A percentile compares a stretch with the other conserved stretches of the same genome.
Conservation (phyloP, 1,284 basidiomycete genomes). For the Porogramme epimiltina region DNA sequence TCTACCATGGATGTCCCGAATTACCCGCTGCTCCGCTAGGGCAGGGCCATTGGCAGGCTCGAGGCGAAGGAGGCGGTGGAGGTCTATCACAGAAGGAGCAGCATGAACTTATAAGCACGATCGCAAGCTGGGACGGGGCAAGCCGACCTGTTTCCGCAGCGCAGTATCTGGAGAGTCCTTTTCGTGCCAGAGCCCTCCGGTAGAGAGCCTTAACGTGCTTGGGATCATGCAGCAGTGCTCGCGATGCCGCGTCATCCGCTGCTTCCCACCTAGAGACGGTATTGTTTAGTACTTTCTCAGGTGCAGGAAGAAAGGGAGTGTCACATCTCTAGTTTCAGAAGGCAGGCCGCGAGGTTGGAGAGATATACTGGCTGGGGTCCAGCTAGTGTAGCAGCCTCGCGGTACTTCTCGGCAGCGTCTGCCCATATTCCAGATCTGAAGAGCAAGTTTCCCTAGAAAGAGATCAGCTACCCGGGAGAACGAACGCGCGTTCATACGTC, state of each 20-base stretch:
- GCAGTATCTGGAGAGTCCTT: not conserved
- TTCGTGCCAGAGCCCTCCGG: not conserved
- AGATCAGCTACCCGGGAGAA: not conserved
- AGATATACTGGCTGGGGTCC: conserved; percentile 36
- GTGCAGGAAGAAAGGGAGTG: conserved; percentile 25
- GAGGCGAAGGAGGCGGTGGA: not conserved
- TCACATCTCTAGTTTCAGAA: conserved; percentile 38
- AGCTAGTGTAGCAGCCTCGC: conserved; percentile 22
- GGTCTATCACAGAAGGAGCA: no score
- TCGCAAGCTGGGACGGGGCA: no score
- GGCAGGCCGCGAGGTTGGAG: conserved; percentile 42
- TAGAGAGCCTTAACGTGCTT: not conserved
- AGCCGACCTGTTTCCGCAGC: not conserved
- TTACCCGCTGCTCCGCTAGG: not conserved
- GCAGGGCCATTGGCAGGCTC: not conserved
- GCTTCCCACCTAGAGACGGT: not conserved
- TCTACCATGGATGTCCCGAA: not conserved
- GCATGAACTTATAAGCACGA: no score
- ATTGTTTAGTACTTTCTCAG: not conserved
- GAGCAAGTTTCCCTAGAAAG: conserved; percentile 27
- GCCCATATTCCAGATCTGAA: conserved; percentile 22
- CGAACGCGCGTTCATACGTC: not conserved
- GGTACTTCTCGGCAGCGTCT: conserved; percentile 28
- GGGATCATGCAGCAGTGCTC: not conserved
- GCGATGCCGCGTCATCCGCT: not conserved